A percentile compares a stretch with the other conserved stretches of the same genome.
Evolutionary conservation across 2,329 filamentous ascomycete species (phyloP).

Genomic region (Talaromyces marneffei): DNA sequence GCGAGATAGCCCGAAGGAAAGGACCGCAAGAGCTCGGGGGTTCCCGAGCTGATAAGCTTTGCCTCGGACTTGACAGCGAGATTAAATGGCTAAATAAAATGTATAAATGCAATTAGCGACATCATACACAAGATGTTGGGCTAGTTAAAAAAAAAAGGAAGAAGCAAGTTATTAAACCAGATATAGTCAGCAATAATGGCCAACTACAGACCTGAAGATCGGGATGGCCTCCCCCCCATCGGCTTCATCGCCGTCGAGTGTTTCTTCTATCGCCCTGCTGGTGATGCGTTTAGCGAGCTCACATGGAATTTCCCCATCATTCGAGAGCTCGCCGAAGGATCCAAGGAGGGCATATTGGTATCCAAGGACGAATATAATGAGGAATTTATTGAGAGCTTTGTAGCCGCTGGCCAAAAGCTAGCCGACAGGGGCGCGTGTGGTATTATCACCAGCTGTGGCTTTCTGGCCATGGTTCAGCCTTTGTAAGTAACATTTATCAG

Average conservation of each 20-base stretch:
- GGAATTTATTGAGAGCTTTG: constrained; percentile 32
- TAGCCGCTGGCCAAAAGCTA: constrained; percentile 29
- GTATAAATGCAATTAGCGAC: neutral
- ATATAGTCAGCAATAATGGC: neutral
- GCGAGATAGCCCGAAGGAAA: neutral
- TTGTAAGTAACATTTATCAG: constrained; percentile 18
- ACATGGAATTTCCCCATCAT: constrained; percentile 38
- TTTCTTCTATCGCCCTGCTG: constrained; percentile 30
- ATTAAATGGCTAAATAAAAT: too few relatives aligned
- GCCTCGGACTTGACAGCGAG: neutral
- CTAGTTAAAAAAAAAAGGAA: too few relatives aligned
- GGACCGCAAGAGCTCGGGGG: neutral
- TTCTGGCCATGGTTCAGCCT: constrained; percentile 34
- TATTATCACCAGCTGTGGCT: constrained; percentile 39
- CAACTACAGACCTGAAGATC: constrained; percentile 6
- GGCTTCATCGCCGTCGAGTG: constrained; percentile 33
- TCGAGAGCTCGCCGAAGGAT: constrained; percentile 28
- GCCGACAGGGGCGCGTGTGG: constrained; percentile 31
- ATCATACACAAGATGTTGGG: neutral
- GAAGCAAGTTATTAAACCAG: neutral
- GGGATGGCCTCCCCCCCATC: neutral
- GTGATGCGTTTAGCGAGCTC: constrained; percentile 31
- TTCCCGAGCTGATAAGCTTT: neutral
- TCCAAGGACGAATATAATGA: constrained; percentile 26
- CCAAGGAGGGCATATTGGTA: constrained; percentile 27